Percentiles rank a stretch among this genome's conserved stretches.
Conservation (phyloP, 768 basidiomycete genomes). For the Gyrodon lividus region DNA sequence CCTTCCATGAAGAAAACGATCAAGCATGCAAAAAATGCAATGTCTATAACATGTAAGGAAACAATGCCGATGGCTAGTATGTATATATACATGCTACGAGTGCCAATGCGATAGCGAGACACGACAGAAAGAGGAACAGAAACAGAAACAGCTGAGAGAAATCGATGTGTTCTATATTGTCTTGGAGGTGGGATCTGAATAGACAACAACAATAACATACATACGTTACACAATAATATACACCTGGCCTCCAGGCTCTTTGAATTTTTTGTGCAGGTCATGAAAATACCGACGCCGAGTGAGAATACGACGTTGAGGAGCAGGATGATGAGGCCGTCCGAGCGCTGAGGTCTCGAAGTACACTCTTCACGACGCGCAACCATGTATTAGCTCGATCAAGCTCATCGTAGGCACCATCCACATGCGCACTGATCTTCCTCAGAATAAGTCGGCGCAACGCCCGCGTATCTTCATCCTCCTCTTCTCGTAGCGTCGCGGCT, state of each 20-base stretch:
- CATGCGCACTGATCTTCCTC: constrained; percentile 60
- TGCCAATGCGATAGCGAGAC: too few relatives aligned
- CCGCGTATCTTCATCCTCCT: constrained; percentile 64
- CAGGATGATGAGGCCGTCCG: constrained; percentile 6
- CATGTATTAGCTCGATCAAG: constrained; percentile 58
- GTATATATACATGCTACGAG: not conserved
- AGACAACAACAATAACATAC: constrained; percentile 20
- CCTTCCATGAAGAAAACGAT: too few relatives aligned
- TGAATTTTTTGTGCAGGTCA: constrained; percentile 10
- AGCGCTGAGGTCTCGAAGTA: constrained; percentile 52
- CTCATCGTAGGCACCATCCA: constrained; percentile 59
- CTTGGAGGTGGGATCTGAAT: too few relatives aligned
- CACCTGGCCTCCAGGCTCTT: constrained; percentile 11
- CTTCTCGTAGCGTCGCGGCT: constrained; percentile 47
- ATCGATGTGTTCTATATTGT: not conserved
- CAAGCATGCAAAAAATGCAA: not conserved
- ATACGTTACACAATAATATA: constrained; percentile 33
- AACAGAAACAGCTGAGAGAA: not conserved
- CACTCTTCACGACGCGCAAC: constrained; percentile 65
- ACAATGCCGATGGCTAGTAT: not conserved
- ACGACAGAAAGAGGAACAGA: too few relatives aligned
- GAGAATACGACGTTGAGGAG: not conserved
- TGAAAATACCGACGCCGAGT: not conserved
- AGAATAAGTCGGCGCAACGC: constrained; percentile 61
- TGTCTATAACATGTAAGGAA: not conserved